These are phyloP conservation scores for Penicillium bialowiezense DNA, from an alignment of 495 filamentous ascomycete genomes.

Conservation along the genomic window DNA sequence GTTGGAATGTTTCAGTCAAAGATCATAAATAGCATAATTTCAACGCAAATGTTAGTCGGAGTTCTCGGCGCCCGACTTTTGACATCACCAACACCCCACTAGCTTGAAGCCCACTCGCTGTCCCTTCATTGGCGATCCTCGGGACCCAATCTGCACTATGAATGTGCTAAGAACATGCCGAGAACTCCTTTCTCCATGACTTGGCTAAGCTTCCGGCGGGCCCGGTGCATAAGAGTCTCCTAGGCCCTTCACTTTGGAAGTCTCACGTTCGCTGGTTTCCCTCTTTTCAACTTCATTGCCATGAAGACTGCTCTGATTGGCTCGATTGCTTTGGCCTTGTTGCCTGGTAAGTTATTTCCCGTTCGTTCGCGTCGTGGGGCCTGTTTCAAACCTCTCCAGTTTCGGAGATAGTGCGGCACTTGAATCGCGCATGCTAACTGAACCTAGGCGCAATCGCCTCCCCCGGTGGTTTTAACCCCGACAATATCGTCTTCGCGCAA, in stretches of 20 bases:
- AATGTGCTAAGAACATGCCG: conserved; percentile 5
- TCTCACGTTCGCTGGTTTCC: background rate
- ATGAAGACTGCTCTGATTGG: conserved; percentile 27
- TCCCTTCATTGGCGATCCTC: conserved; percentile 15
- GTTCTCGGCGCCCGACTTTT: conserved; percentile 1
- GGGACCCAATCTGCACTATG: conserved; percentile 11
- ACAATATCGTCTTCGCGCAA: conserved; percentile 10
- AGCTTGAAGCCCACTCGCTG: conserved; percentile 9
- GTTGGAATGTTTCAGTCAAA: background rate
- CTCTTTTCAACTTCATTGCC: background rate
- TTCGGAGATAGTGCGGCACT: too few species aligned
- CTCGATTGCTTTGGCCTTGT: conserved; percentile 25
- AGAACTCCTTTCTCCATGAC: conserved; percentile 4
- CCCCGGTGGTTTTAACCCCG: conserved; percentile 5
- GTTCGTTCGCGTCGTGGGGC: too few species aligned
- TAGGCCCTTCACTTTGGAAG: conserved; percentile 4
- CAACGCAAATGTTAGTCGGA: too few species aligned
- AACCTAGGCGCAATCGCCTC: conserved; percentile 19
- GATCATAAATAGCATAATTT: too few species aligned
- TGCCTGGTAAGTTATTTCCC: conserved; percentile 27
- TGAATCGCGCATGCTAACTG: too few species aligned
- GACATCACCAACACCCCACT: conserved; percentile 20
- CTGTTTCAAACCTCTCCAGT: too few species aligned
- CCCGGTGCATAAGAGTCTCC: conserved; percentile 27
- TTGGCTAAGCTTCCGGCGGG: conserved; percentile 26